Evolutionary conservation across 2,329 filamentous ascomycete genomes (phyloP), one percentile per base, ranked within the genome.

Genomic region (Exophiala dermatitidis): DNA sequence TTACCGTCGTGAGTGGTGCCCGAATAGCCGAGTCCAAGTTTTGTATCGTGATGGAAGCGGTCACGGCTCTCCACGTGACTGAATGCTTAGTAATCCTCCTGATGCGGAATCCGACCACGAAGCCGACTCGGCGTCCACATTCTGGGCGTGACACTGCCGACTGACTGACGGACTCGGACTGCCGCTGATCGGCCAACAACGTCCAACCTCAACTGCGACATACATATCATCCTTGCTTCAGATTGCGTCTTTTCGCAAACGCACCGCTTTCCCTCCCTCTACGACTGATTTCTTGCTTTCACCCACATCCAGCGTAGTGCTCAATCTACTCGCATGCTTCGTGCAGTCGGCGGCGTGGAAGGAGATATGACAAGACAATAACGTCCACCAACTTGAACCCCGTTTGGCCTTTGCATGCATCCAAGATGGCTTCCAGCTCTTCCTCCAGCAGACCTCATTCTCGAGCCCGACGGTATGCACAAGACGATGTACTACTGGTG

Each of bases 401-500:
- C 28, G 41, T 33, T n/a, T 12, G 12, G 46, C 26, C 46, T 5
- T 34, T 47, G 37, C 40, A 42, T 43, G 36, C 48, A 32, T 55
- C 46, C 51, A 52, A 36, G 7, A 52, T 52, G 50, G 33, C 50
- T 42, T 42, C 46, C 30, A 42, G 48, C 32, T 52, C 52, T 40
- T 31, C 44, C 10, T 56, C 54, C 26, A 57, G 53, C 44, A 53
- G 57, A 44, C 46, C 59, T 19, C 54, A 60, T 32, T 62, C 60
- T 28, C 54, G 56, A 32, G 49, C 50, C 6, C 54, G 60, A 6
- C 57, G 58, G 55, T 57, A 52, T 83, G 63, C 83, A 97, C 19
- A 19, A 19, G 19, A 2, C 97, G 0, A 97, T 79, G 65, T 94
- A 44, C 26, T 6, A 19, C 44, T 3, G 10, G 4, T 32, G 2